Evolutionary conservation across 352 stramenopile species (phyloP).

Genomic region (Globisporangium spinosum): DNA sequence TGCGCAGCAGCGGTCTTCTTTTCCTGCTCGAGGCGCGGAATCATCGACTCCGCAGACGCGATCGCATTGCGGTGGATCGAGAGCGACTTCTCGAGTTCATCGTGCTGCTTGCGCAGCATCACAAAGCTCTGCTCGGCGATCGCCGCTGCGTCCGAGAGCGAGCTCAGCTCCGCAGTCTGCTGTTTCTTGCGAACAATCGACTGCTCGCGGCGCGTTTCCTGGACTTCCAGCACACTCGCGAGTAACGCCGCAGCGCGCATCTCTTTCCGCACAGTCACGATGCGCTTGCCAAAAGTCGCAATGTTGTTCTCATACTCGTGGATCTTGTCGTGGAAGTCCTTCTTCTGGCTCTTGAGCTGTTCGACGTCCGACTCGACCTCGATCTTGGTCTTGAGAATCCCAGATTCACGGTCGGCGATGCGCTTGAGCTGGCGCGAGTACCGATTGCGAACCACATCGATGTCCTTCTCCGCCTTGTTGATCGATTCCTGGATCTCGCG

Average conservation of each 20-base stretch:
- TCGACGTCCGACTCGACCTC: constrained; percentile 71
- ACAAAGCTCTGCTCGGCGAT: constrained; percentile 74
- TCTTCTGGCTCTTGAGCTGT: constrained; percentile 52
- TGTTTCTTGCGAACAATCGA: constrained; percentile 70
- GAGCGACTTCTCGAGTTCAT: constrained; percentile 74
- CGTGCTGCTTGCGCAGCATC: constrained; percentile 69
- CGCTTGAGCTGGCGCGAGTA: constrained; percentile 82
- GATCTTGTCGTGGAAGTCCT: constrained; percentile 51
- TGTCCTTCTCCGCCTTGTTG: constrained; percentile 69
- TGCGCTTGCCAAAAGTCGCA: constrained; percentile 53
- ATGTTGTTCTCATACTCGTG: constrained; percentile 49
- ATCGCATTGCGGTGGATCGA: constrained; percentile 76
- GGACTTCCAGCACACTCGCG: constrained; percentile 60
- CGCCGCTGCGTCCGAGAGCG: constrained; percentile 59
- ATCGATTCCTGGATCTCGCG: constrained; percentile 62
- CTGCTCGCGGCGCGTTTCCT: constrained; percentile 67
- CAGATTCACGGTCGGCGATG: constrained; percentile 68
- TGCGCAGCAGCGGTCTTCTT: constrained; percentile 74
- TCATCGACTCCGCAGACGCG: constrained; percentile 73
- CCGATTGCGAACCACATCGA: constrained; percentile 62
- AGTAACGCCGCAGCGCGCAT: constrained; percentile 64
- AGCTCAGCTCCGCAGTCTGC: constrained; percentile 64
- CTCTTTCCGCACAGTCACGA: constrained; percentile 58
- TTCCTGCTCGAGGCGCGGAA: constrained; percentile 72
- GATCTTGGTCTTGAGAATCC: constrained; percentile 65